Evolutionary conservation across 2,329 filamentous ascomycete species (phyloP), one percentile per base, ranked within the genome.

Genomic region (Nigrospora osmanthi): DNA sequence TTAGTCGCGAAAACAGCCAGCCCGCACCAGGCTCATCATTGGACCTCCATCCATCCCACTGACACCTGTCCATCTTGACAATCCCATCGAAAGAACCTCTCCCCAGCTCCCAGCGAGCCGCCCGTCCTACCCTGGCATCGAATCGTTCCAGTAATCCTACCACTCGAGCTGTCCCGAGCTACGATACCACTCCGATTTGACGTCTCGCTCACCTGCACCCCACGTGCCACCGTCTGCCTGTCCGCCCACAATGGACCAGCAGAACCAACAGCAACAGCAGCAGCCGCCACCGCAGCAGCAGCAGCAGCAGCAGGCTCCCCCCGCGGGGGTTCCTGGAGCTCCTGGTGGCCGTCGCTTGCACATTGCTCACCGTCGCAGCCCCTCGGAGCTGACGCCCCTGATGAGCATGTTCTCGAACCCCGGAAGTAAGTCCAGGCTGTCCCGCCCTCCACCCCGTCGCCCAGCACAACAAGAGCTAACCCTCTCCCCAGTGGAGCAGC

Each of bases 301-400:
- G 53, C 59, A 68, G 49, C 63, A 64, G 51, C 68, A 71, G 58
- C 70, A 69, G 61, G 70, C 69, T 59, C 69, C 69, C 45, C 57
- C 71, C 54, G 74, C 74, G 61, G 78, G 78, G 59, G 76, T 81
- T 49, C 73, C 73, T 64, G 89, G 89, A 28, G 23, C 23, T 57
- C 87, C 88, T 60, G 71, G 84, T 64, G 89, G 89, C 62, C 89
- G 91, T 64, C 85, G 90, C 66, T 81, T 97, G 66, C 90, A 97
- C 73, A 96, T 97, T 70, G 91, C 91, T 61, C 91, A 97, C 75
- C 86, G 91, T 64, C 85, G 91, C 69, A 96, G 89, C 72, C 93
- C 91, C 54, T 97, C 93, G 56, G 93, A 97, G 77, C 77, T 97
- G 68, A 97, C 91, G 48, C 93, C 91, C 53, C 74, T 97, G 68